Base-by-base conservation (phyloP, 139 green algal genomes). In the Micractinium sp. region DNA sequence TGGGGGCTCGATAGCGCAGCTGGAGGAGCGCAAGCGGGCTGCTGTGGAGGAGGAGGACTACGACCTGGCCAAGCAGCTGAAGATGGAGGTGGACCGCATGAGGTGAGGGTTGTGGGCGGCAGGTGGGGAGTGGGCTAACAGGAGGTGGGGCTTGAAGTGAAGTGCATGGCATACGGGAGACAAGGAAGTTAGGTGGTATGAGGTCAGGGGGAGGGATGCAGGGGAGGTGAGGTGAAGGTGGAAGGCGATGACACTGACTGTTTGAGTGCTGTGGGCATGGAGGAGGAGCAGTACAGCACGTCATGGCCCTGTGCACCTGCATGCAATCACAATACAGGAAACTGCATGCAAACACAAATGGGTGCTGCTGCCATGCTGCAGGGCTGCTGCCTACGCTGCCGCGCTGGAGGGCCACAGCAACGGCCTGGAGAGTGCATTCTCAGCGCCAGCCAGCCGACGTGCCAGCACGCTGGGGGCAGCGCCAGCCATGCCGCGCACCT, bases 41-140 rank as follows among this genome's bases (percentile, higher is more conserved):
- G 92, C 92, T 22, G 96, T 98, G 33, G 96, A 97, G 85, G 82
- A 90, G 67, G 96, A 99, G 90, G 97, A 99, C 83, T 99, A 99
- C 87, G 97, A 99, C 92, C 93, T 95, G 0, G 97, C 97, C 31
- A 99, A 99, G 90, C 85, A 92, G 35, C 94, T 99, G 67, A 98
- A 98, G 86, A 47, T 80, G 69, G 91, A 98, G 82, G 96, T 98
- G 4, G 95, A 97, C 76, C 94, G 95, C 78, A 91, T 98, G 90
- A 88, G 96, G 13, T n/a, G 77, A 1, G 89, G 31, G 41, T 67
- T 31, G 81, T 3, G n/a, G 61, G 56, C 47, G 47, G 47, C 47
- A 2, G 27, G 79, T 1, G n/a, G n/a, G n/a, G 80, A 3, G 47
- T 74, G 29, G 47, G 12, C 35, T 80, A 33, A 3, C 31, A 22